Evolutionary conservation across 345 rosid genomes (phyloP).

Genomic region (Eucalyptus viminalis): DNA sequence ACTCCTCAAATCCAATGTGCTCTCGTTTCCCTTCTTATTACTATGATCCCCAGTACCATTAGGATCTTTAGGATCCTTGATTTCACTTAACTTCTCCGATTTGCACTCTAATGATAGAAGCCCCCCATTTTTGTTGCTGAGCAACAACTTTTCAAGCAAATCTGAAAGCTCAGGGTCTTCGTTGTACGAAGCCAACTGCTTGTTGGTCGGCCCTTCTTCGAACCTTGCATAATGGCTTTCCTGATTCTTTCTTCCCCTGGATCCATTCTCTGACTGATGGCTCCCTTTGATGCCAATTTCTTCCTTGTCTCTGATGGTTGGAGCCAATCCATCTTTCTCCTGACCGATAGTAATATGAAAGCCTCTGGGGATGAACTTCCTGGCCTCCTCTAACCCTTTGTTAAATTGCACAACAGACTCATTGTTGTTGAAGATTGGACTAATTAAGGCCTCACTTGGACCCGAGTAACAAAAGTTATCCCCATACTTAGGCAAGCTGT

Average conservation of each 20-base stretch:
- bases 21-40: background rate
- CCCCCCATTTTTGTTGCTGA: background rate
- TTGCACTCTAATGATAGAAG: background rate
- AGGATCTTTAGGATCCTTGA: background rate
- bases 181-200: conserved; percentile 28
- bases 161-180: conserved; percentile 44
- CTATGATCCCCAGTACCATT: conserved; percentile 1
- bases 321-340: background rate
- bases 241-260: conserved; percentile 44
- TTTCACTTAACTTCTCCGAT: background rate
- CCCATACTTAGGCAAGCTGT: background rate
- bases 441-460: conserved; percentile 8
- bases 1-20: conserved; percentile 13
- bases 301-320: background rate
- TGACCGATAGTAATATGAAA: conserved; percentile 1
- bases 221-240: conserved; percentile 32
- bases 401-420: conserved; percentile 26
- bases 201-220: conserved; percentile 35
- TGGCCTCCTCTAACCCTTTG: conserved; percentile 30
- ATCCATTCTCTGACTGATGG: conserved; percentile 4
- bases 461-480: background rate
- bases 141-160: conserved; percentile 46
- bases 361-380: conserved; percentile 18
- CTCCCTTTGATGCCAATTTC: conserved; percentile 11
- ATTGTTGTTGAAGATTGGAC: conserved; percentile 5